A percentile compares a stretch with the other conserved stretches of the same genome.
phyloP scores from a whole-genome alignment of 352 stramenopile species.

The Phytopythium cucurbitacearum region DNA sequence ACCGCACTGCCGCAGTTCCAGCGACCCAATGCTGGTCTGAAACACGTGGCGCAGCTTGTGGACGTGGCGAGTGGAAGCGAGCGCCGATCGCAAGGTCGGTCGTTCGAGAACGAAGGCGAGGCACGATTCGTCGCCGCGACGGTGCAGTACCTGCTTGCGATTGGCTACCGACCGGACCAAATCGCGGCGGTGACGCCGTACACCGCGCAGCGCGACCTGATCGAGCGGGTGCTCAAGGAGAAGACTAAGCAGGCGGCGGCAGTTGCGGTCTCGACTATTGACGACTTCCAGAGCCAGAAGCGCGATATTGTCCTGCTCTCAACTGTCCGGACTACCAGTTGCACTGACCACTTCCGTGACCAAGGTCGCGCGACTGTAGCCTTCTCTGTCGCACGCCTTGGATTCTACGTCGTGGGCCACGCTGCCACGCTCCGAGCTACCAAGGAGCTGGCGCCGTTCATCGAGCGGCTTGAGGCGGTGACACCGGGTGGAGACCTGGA shows the following conservation, averaged over 20 bases:
- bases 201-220: constrained; percentile 92
- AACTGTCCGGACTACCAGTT: constrained; percentile 85
- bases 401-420: constrained; percentile 92
- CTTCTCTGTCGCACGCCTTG: constrained; percentile 89
- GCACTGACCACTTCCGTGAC: constrained; percentile 90
- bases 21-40: constrained; percentile 87
- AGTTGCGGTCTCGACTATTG: constrained; percentile 86
- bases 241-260: constrained; percentile 11
- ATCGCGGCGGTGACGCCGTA: constrained; percentile 96
- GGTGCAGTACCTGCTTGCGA: constrained; percentile 91
- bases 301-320: constrained; percentile 95
- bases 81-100: constrained; percentile 73
- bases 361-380: constrained; percentile 90
- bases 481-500: constrained; percentile 19
- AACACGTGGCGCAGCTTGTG: constrained; percentile 88
- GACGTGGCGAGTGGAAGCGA: constrained; percentile 67
- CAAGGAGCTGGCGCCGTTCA: constrained; percentile 63
- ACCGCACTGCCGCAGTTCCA: constrained; percentile 21
- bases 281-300: constrained; percentile 95
- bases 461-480: constrained; percentile 27
- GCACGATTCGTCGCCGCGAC: constrained; percentile 92
- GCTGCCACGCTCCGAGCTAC: constrained; percentile 61
- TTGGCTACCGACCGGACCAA: constrained; percentile 88
- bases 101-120: constrained; percentile 95
- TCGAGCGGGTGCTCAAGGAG: constrained; percentile 80